phyloP scores from a whole-genome alignment of 345 rosid genomes.

The Gynandropsis gynandra region DNA sequence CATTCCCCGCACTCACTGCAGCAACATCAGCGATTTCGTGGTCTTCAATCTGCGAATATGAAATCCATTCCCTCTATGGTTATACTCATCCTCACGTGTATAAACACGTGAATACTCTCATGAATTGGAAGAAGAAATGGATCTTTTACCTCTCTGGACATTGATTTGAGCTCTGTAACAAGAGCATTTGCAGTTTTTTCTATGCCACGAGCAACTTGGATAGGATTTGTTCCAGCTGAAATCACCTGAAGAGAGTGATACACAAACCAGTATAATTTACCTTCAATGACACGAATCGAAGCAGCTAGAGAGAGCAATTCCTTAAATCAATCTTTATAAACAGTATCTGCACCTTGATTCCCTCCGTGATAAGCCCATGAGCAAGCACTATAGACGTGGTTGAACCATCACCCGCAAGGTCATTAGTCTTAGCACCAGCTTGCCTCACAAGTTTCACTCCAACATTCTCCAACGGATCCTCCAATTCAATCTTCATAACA shows the following conservation, averaged over 20 bases:
- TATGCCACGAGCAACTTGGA: constrained; percentile 78
- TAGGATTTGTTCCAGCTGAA: constrained; percentile 79
- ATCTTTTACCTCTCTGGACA: constrained; percentile 69
- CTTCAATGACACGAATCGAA: constrained; percentile 14
- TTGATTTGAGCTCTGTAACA: constrained; percentile 73
- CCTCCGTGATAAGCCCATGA: constrained; percentile 82
- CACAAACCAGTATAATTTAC: background rate
- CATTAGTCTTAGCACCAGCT: constrained; percentile 94
- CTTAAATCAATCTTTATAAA: constrained; percentile 7
- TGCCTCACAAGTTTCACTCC: constrained; percentile 96
- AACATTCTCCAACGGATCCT: constrained; percentile 87
- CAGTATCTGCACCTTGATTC: constrained; percentile 51
- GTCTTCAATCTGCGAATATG: constrained; percentile 59
- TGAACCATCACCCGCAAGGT: constrained; percentile 93
- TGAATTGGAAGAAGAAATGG: no score
- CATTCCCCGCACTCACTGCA: constrained; percentile 86
- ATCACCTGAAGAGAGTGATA: constrained; percentile 45
- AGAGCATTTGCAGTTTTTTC: constrained; percentile 69
- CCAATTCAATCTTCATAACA: constrained; percentile 68
- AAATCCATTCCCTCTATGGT: background rate
- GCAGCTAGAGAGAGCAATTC: background rate
- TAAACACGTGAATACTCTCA: background rate
- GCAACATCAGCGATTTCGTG: constrained; percentile 82
- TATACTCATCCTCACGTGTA: constrained; percentile 10
- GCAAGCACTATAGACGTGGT: constrained; percentile 88